Evolutionary conservation across 2,329 filamentous ascomycete species (phyloP).

Genomic region (Aspergillus luchuensis): DNA sequence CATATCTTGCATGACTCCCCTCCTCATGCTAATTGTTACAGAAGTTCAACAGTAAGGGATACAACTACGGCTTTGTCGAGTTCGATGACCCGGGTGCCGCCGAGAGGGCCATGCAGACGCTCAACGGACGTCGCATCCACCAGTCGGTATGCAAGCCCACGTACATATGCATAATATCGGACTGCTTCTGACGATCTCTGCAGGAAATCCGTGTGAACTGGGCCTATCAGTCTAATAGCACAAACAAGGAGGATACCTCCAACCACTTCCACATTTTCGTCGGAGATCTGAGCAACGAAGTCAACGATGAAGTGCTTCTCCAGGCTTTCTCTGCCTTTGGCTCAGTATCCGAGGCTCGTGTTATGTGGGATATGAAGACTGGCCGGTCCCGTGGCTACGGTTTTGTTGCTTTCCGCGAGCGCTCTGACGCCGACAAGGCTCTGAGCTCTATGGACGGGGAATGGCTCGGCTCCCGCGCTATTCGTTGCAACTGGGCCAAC

Average conservation of each 20-base stretch:
- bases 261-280: slow-evolving; percentile 99
- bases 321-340: slow-evolving; percentile 97
- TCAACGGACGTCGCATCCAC: slow-evolving; percentile 93
- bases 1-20: not conserved
- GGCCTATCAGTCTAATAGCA: slow-evolving; percentile 96
- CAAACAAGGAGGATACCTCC: slow-evolving; percentile 94
- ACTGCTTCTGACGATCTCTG: slow-evolving; percentile 20
- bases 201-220: slow-evolving; percentile 99
- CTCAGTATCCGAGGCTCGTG: slow-evolving; percentile 91
- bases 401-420: slow-evolving; percentile 95
- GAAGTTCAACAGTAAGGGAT: slow-evolving; percentile 77
- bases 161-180: not conserved
- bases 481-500: slow-evolving; percentile 99
- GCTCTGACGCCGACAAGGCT: slow-evolving; percentile 90
- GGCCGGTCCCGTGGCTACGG: slow-evolving; percentile 95
- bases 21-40: slow-evolving; percentile 23
- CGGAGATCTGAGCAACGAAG: slow-evolving; percentile 95
- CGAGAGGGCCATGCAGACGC: slow-evolving; percentile 93
- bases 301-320: slow-evolving; percentile 91
- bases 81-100: slow-evolving; percentile 97
- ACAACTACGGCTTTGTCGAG: slow-evolving; percentile 98
- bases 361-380: slow-evolving; percentile 99
- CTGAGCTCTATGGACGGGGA: slow-evolving; percentile 98
- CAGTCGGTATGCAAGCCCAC: slow-evolving; percentile 70
- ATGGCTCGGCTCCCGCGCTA: slow-evolving; percentile 96